Base-by-base conservation (phyloP, 208 protist species). In the Trypanosoma avium region DNA sequence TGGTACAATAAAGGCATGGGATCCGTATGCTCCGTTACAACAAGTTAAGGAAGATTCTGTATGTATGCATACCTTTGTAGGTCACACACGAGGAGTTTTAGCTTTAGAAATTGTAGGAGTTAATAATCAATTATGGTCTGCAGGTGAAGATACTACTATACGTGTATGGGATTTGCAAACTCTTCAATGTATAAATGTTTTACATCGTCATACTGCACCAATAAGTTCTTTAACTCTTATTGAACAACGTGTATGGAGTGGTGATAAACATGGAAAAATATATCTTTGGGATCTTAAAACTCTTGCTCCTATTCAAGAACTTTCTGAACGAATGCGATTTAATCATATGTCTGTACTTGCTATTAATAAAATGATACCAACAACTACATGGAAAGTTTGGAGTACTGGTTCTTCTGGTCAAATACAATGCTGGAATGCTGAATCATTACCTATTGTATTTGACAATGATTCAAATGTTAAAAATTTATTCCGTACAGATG, bases 401-500 rank as follows among this genome's bases (percentile, higher is more conserved):
- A 88, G 80, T 12, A 67, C 80, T 2, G 72, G 75, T 9, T 77
- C 82, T 30, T 77, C 62, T 45, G 89, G 89, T 29, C 55, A 84
- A 8, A 67, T 93, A 55, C 86, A 93, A 69, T 92, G 86, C 79
- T 95, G 85, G 84, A 91, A 91, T 64, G 89, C 82, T 13, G 86
- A 95, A 56, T 86, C 86, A 27, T 61, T 79, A 24, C 82, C 89
- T 4, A 77, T 92, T 22, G 46, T 90, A 33, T 84, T 91, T 38
- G 70, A 86, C 30, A 61, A 64, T 22, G 19, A 30, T 27, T 22
- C 21, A 12, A 10, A 1, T 6, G 21, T 5, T 8, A 10, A 40
- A 26, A 36, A 2, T 6, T 21, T 43, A 38, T 22, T 21, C 12
- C 46, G 22, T 27, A 21, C 21, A 36, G 21, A 21, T 9, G 48